phyloP scores from a whole-genome alignment of 768 basidiomycete species.

The Agrocybe pediades region DNA sequence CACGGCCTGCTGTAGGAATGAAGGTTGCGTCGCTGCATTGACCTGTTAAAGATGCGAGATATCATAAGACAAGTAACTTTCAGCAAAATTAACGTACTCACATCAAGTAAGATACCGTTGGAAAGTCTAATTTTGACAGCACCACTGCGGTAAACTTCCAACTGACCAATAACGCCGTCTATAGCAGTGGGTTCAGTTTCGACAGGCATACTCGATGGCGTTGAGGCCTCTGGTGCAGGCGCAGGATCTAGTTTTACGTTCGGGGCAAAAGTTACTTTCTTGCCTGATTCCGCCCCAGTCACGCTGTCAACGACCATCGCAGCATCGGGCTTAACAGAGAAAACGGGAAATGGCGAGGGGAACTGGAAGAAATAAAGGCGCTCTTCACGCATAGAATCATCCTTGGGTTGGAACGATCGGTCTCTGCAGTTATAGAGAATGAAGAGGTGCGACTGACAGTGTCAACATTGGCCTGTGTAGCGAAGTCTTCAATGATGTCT shows the following conservation, averaged over 20 bases:
- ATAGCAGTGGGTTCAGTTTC: slow-evolving; percentile 37
- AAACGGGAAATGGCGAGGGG: slow-evolving; percentile 81
- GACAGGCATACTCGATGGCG: slow-evolving; percentile 28
- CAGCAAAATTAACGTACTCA: slow-evolving; percentile 35
- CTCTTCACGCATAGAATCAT: slow-evolving; percentile 55
- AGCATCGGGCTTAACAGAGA: slow-evolving; percentile 41
- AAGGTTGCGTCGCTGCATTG: slow-evolving; percentile 77
- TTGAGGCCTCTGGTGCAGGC: slow-evolving; percentile 24
- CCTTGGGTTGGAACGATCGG: slow-evolving; percentile 33
- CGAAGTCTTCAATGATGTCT: slow-evolving; percentile 74
- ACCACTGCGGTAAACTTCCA: slow-evolving; percentile 86
- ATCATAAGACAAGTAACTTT: background rate
- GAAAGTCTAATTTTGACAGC: slow-evolving; percentile 83
- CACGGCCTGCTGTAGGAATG: slow-evolving; percentile 88
- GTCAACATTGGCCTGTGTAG: slow-evolving; percentile 36
- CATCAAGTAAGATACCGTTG: slow-evolving; percentile 83
- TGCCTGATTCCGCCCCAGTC: slow-evolving; percentile 33
- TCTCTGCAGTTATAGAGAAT: background rate
- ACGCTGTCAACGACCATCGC: slow-evolving; percentile 36
- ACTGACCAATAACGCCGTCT: slow-evolving; percentile 80
- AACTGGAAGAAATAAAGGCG: slow-evolving; percentile 90
- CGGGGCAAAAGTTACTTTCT: slow-evolving; percentile 66
- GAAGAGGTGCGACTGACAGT: slow-evolving; percentile 34
- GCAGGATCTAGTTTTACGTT: slow-evolving; percentile 51
- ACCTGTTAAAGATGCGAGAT: slow-evolving; percentile 48